Conservation (phyloP, 257 asterid species). For the Solanum verrucosum region DNA sequence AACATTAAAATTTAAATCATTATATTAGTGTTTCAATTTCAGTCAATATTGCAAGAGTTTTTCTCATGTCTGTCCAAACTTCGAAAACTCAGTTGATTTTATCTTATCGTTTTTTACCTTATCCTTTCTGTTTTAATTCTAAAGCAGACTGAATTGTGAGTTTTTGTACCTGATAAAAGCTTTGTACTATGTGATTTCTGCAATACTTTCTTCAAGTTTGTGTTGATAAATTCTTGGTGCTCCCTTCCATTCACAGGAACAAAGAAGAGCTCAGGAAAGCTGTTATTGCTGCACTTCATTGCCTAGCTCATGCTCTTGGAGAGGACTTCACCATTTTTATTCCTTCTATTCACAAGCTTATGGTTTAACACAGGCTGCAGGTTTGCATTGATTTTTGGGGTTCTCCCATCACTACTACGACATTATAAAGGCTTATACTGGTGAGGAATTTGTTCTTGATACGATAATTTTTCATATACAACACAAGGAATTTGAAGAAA, state of each 20-base stretch:
- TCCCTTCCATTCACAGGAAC: constrained; percentile 41
- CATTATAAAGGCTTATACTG: not conserved
- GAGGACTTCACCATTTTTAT: constrained; percentile 86
- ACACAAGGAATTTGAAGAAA: constrained; percentile 94
- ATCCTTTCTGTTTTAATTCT: too few relatives aligned
- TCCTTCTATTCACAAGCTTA: constrained; percentile 80
- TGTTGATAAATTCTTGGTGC: not conserved
- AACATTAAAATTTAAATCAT: too few relatives aligned
- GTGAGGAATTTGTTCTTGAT: not conserved
- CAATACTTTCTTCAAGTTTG: not conserved
- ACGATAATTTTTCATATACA: constrained; percentile 20
- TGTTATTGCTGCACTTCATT: constrained; percentile 82
- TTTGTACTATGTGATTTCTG: not conserved
- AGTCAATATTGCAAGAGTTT: too few relatives aligned
- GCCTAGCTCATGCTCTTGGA: constrained; percentile 93
- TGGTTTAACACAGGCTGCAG: constrained; percentile 70
- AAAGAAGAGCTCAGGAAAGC: constrained; percentile 86
- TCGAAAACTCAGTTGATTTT: too few relatives aligned
- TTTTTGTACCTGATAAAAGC: not conserved
- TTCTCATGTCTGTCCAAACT: too few relatives aligned
- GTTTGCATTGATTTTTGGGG: constrained; percentile 19
- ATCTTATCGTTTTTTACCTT: too few relatives aligned
- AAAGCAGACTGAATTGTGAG: too few relatives aligned
- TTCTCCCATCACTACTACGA: not conserved
- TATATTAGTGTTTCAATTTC: too few relatives aligned